These are phyloP conservation scores for Larix kaempferi DNA, from an alignment of 75 land plant genomes.

Conservation along the genomic window DNA sequence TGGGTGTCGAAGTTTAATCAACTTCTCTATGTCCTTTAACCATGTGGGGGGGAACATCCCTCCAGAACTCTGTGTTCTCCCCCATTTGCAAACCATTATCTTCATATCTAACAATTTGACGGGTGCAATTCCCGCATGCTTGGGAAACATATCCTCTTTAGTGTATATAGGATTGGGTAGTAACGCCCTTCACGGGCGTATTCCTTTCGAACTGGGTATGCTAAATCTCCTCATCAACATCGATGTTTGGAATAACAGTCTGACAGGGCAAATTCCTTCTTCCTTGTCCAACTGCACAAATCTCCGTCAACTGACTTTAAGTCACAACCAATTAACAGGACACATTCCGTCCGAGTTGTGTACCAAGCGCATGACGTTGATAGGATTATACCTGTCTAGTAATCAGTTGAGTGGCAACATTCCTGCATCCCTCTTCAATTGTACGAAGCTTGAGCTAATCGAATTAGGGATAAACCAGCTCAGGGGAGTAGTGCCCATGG, in stretches of 20 bases:
- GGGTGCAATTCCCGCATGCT: not conserved
- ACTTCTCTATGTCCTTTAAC: not conserved
- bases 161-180: not conserved
- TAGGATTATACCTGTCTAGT: not conserved
- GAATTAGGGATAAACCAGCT: not conserved
- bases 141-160: conserved; percentile 6
- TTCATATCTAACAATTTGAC: not conserved
- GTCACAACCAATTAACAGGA: conserved; percentile 10
- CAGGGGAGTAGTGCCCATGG: not conserved
- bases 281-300: conserved; percentile 7
- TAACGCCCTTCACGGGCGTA: not conserved
- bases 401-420: conserved; percentile 11
- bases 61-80: not conserved
- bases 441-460: not conserved
- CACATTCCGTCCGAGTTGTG: conserved; percentile 9
- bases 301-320: conserved; percentile 17
- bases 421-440: not conserved
- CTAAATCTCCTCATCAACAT: not conserved
- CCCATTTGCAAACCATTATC: not conserved
- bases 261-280: not conserved
- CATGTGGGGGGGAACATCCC: not conserved
- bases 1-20: not conserved
- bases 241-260: not conserved
- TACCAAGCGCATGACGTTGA: not conserved
- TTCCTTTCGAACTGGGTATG: not conserved